Evolutionary conservation across 2,329 filamentous ascomycete genomes (phyloP).

Genomic region (Penicillium digitatum): DNA sequence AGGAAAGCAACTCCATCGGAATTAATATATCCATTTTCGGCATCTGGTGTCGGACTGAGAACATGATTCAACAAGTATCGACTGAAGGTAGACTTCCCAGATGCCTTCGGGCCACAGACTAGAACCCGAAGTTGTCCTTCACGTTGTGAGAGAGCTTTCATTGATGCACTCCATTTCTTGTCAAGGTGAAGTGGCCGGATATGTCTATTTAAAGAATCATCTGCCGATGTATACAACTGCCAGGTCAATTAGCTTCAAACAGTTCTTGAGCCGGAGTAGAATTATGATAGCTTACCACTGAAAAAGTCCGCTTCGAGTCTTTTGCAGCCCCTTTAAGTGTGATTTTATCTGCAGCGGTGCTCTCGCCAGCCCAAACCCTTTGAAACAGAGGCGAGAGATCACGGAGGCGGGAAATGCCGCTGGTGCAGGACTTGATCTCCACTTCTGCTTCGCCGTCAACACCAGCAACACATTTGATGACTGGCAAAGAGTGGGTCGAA

Average conservation of each 20-base stretch:
- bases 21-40: slow-evolving; percentile 28
- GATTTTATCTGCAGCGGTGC: slow-evolving; percentile 32
- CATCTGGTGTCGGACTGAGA: slow-evolving; percentile 40
- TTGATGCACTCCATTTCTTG: slow-evolving; percentile 44
- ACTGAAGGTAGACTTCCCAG: slow-evolving; percentile 59
- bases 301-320: slow-evolving; percentile 36
- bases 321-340: slow-evolving; percentile 28
- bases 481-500: slow-evolving; percentile 54
- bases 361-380: slow-evolving; percentile 49
- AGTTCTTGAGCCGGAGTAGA: neutral
- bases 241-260: slow-evolving; percentile 13
- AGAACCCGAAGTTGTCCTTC: slow-evolving; percentile 43
- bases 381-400: slow-evolving; percentile 51
- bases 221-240: slow-evolving; percentile 42
- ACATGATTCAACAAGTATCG: slow-evolving; percentile 55
- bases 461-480: slow-evolving; percentile 47
- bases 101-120: slow-evolving; percentile 53
- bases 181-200: slow-evolving; percentile 43
- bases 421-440: slow-evolving; percentile 47
- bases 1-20: slow-evolving; percentile 50
- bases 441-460: slow-evolving; percentile 46
- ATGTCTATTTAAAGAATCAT: slow-evolving; percentile 42
- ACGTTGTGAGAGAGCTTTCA: slow-evolving; percentile 43
- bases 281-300: slow-evolving; percentile 33
- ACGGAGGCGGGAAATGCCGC: slow-evolving; percentile 44